Evolutionary conservation across 202 grass and related monocot genomes (phyloP), one percentile per base, ranked within the genome.

Genomic region (Zoysia matrella): DNA sequence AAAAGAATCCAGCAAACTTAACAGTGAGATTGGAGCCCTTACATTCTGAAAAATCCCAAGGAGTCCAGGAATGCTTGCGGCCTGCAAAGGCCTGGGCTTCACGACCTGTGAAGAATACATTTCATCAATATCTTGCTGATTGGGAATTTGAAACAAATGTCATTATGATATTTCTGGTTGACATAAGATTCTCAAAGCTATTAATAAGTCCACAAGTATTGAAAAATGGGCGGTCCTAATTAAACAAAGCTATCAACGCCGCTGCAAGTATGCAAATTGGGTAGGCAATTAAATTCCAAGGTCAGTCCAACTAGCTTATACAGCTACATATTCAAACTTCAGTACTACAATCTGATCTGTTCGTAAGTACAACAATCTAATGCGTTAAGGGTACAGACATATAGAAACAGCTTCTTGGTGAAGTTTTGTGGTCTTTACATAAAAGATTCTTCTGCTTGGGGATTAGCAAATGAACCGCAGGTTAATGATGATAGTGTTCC

Each of bases 11-110:
- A 65, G 30, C 11, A 65, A 42, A 65, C 0, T 4, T 42, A 83
- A 69, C 6, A 78, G 22, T 18, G 13, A 61, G 22, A 39, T 63
- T 36, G 66, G 49, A 58, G 13, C 8, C 53, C 83, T 58, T 94
- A 99, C 97, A 11, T 99, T 99, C 78, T 99, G 97, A 75, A 99
- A 99, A 71, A 94, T 96, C 44, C 93, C 97, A 49, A 97, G 89
- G 61, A 99, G 89, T 60, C 97, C 97, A n/a, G 97, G 97, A 79
- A 99, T 89, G 84, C 93, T 99, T 75, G 97, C 97, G 82, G 93
- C 93, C 75, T 99, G 97, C 82, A 99, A 81, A 66, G 93, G 88
- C 82, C 93, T 99, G 18, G 93, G 93, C 84, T 92, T 99, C 81
- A 94, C 93, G 13, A 87, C 86, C 97, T 99, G 79, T 13, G 36